Conservation (phyloP, 148 eudicot genomes). For the Hydrangea macrophylla region DNA sequence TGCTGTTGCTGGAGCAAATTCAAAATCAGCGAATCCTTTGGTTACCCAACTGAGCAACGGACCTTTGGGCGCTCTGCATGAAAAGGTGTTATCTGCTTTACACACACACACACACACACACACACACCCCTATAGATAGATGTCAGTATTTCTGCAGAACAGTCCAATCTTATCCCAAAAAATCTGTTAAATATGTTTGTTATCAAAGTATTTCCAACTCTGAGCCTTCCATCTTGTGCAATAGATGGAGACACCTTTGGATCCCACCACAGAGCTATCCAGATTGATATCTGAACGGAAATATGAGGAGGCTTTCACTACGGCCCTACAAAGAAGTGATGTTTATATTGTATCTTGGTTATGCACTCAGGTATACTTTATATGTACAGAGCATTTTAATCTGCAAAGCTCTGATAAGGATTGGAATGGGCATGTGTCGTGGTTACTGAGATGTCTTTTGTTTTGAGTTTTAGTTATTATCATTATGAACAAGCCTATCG, state of each 20-base stretch:
- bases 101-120: no score
- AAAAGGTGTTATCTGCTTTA: slow-evolving; percentile 49
- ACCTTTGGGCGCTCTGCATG: slow-evolving; percentile 72
- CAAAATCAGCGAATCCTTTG: slow-evolving; percentile 58
- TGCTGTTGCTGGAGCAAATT: slow-evolving; percentile 72
- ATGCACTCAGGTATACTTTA: slow-evolving; percentile 78
- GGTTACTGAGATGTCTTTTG: background rate
- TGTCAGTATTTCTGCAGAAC: background rate
- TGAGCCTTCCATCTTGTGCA: slow-evolving; percentile 14
- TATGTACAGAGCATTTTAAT: background rate
- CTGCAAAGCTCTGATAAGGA: background rate
- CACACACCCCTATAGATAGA: no score
- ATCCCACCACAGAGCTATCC: slow-evolving; percentile 83
- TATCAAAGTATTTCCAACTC: background rate
- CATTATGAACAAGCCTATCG: background rate
- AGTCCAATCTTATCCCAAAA: background rate
- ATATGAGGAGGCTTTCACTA: slow-evolving; percentile 88
- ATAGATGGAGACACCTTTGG: slow-evolving; percentile 83
- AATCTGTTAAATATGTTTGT: background rate
- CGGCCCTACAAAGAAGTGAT: slow-evolving; percentile 94
- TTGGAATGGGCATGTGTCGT: background rate
- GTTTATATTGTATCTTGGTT: slow-evolving; percentile 91
- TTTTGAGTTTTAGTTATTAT: background rate
- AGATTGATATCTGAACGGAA: slow-evolving; percentile 77
- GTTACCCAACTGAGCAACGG: slow-evolving; percentile 73